Base-by-base conservation (phyloP, 495 filamentous ascomycete species). In the Neurospora sp. region DNA sequence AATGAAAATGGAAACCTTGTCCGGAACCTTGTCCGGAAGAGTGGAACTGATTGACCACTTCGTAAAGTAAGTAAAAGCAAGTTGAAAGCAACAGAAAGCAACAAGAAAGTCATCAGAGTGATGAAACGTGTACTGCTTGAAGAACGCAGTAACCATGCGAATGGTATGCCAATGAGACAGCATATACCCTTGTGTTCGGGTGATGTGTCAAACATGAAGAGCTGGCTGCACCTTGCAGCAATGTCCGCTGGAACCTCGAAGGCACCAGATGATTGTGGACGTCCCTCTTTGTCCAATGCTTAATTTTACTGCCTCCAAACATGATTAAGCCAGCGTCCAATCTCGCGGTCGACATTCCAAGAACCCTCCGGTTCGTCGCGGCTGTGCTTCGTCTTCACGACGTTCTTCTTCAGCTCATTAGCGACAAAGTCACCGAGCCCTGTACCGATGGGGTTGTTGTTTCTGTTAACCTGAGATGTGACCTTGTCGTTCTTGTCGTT, bases 341-440 rank as follows among this genome's bases (percentile, higher is more conserved):
- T 65, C 14, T 65, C 53, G 0, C 0, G 0, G 14, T 65, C 53
- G 0, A 65, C 0, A 31, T 37, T 0, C 53, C 0, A 0, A 8
- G 53, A 31, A 1, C 53, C 53, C 22, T 17, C 0, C 0, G 53
- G 53, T 37, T 65, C 53, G 53, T 65, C 53, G 0, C 53, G 7
- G 27, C 53, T 16, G 8, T 0, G 48, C 53, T 35, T 65, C 0
- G 27, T 65, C 53, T 65, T 65, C 0, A 4, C 27, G 0, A 65
- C 53, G 7, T 17, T 17, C 1, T 37, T 65, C 53, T 37, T 65
- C 27, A 65, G 27, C 3, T 65, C 53, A 8, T 16, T 65, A 4
- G 53, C 53, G 53, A 65, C 53, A 37, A 31, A 65, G 53, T 65
- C 53, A 8, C 53, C 53, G 7, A 65, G 53, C 22, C 53, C 53